Conservation (phyloP, 2,329 filamentous ascomycete genomes). For the Aspergillus chevalieri region DNA sequence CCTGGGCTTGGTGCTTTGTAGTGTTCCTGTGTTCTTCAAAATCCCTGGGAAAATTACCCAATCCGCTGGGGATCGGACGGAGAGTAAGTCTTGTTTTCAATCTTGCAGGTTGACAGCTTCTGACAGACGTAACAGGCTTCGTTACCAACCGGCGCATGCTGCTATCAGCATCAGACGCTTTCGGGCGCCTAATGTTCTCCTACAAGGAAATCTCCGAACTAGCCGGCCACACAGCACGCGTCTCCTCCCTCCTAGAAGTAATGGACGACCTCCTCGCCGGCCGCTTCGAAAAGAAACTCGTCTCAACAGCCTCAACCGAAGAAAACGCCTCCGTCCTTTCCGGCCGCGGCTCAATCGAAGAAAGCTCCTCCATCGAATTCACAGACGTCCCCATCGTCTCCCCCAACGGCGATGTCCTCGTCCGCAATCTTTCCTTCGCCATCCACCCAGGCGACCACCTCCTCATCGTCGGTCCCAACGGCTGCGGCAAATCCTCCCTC, state of each 20-base stretch:
- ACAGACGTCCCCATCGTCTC: slow-evolving; percentile 90
- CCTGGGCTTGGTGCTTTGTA: slow-evolving; percentile 82
- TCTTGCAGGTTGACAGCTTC: background rate
- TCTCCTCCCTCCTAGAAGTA: slow-evolving; percentile 81
- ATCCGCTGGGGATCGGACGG: slow-evolving; percentile 50
- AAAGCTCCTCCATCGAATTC: slow-evolving; percentile 80
- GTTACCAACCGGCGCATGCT: slow-evolving; percentile 91
- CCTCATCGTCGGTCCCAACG: slow-evolving; percentile 91
- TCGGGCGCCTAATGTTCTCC: slow-evolving; percentile 93
- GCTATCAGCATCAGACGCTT: slow-evolving; percentile 88
- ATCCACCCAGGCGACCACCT: slow-evolving; percentile 84
- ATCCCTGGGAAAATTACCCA: slow-evolving; percentile 62
- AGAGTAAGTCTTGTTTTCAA: slow-evolving; percentile 40
- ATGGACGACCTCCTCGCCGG: slow-evolving; percentile 90
- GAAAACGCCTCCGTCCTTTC: slow-evolving; percentile 76
- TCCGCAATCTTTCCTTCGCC: slow-evolving; percentile 77
- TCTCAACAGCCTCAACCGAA: slow-evolving; percentile 77
- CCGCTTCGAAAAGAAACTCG: slow-evolving; percentile 92
- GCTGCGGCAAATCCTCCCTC: slow-evolving; percentile 90
- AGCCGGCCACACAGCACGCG: slow-evolving; percentile 88
- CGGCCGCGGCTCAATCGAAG: slow-evolving; percentile 72
- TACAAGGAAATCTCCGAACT: slow-evolving; percentile 97
- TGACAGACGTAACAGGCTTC: slow-evolving; percentile 51
- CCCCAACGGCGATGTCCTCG: slow-evolving; percentile 88
- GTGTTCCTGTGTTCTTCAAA: slow-evolving; percentile 92